Evolutionary conservation across 176 grass and related monocot species (phyloP).

Genomic region (Leersia perrieri): DNA sequence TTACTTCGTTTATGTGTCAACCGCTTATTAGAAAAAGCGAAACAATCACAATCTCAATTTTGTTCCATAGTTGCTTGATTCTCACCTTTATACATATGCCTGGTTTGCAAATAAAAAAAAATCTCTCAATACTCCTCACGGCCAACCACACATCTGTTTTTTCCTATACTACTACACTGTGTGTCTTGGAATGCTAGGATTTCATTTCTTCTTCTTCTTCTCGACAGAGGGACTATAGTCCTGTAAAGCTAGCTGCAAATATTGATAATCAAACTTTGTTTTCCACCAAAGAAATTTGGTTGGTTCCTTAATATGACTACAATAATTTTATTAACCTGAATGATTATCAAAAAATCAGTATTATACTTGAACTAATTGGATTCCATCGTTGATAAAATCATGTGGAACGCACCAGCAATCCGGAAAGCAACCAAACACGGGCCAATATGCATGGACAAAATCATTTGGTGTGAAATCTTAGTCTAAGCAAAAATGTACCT

Average conservation of each 20-base stretch:
- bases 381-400: not conserved
- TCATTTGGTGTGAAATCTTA: constrained; percentile 28
- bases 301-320: not conserved
- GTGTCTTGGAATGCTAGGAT: no score
- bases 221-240: no score
- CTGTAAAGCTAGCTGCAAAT: not conserved
- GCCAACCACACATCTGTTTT: no score
- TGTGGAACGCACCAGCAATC: not conserved
- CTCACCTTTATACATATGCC: no score
- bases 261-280: not conserved
- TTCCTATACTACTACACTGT: no score
- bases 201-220: no score
- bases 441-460: not conserved
- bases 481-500: not conserved
- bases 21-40: no score
- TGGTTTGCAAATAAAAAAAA: no score
- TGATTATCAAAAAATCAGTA: not conserved
- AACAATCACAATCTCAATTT: no score
- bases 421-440: not conserved
- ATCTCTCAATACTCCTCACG: no score
- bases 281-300: not conserved
- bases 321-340: not conserved
- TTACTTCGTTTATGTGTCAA: no score
- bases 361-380: not conserved
- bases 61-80: no score